phyloP scores from a whole-genome alignment of 106 monocot genomes.

The Platanthera zijinensis region DNA sequence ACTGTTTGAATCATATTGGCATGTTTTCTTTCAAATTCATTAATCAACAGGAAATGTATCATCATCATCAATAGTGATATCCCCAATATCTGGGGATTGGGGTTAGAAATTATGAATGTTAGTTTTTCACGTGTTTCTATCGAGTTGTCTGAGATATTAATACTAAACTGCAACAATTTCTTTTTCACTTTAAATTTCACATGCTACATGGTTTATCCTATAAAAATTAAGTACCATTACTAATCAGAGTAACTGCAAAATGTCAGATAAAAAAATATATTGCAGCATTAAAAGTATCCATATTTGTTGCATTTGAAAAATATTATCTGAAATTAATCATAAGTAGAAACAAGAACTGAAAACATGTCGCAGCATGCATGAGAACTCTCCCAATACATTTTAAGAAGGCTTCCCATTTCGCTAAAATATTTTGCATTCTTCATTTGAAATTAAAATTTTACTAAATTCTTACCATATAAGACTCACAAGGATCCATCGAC shows the following conservation, averaged over 20 bases:
- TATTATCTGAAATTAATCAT: background rate
- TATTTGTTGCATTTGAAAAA: background rate
- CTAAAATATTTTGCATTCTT: background rate
- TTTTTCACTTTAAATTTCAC: background rate
- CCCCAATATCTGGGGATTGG: no score
- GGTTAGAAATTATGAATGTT: no score
- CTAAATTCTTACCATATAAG: conserved; percentile 61
- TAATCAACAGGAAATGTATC: background rate
- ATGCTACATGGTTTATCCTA: background rate
- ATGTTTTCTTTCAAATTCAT: background rate
- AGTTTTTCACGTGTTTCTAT: no score
- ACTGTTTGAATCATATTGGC: background rate
- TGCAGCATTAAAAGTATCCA: background rate
- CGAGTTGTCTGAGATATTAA: no score
- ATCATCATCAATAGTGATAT: no score
- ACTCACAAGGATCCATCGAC: conserved; percentile 58
- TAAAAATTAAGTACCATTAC: background rate
- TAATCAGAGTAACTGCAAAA: background rate
- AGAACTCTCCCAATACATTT: background rate
- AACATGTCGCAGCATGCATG: background rate
- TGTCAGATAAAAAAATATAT: background rate
- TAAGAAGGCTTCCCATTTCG: conserved; percentile 3
- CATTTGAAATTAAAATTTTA: background rate
- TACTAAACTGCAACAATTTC: background rate
- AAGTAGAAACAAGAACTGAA: background rate